Evolutionary conservation across 140 eudicot species (phyloP), one percentile per base, ranked within the genome.

Genomic region (Oenanthe javanica): DNA sequence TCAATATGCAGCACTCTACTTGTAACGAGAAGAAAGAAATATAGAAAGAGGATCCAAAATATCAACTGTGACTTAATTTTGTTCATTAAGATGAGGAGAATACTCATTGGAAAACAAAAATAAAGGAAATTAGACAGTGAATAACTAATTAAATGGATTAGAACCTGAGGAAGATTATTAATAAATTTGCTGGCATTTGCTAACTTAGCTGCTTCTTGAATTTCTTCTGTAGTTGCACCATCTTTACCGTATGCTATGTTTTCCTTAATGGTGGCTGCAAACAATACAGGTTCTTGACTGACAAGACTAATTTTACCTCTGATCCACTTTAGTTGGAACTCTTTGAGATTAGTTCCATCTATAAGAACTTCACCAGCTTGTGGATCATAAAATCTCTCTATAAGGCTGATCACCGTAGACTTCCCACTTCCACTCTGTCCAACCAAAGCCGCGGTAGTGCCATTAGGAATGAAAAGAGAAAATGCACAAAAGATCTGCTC

Each of bases 381-480:
- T 45, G 88, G 85, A 79, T 85, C 88, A 14, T 85, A 85, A 51
- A 85, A 84, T 63, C 87, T 77, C 75, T 84, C 84, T 55, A 84
- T 54, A 73, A 84, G 48, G n/a, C 81, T 67, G 52, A 84, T 81
- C 43, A 81, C 82, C 10, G 87, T 80, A 38, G 84, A 77, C 76
- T 84, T 84, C 4, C 79, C 79, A 27, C 79, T 75, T 75, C 79
- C 79, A 25, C 79, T 75, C 63, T 48, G 61, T 48, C 79, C 79
- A 75, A 75, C 79, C 63, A 75, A 49, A 75, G 79, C 79, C 4
- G 79, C 59, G 16, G 79, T 49, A 48, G 63, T 75, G 25, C 79
- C 79, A 75, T 40, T 75, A 75, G 79, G 79, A 49, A 75, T 75
- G 2, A 25, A 75, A 54, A 75, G 64, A 25, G 63, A 75, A 63